Percentiles rank a stretch among this genome's conserved stretches.
Evolutionary conservation across 2,329 filamentous ascomycete species (phyloP).

Genomic region (Cercospora berteroae): DNA sequence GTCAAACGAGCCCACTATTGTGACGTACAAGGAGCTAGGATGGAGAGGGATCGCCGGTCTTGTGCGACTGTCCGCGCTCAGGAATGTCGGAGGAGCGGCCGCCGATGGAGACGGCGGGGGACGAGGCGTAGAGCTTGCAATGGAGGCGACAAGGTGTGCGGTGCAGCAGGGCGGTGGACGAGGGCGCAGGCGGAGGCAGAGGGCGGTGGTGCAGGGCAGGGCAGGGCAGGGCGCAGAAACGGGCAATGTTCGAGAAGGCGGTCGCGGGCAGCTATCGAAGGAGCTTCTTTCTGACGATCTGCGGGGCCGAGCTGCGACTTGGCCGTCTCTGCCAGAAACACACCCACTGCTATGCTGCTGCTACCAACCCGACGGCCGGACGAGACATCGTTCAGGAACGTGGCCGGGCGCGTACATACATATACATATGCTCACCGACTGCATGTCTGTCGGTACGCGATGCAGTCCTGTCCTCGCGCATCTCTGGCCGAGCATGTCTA

Average conservation of each 20-base stretch:
- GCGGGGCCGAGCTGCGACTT: neutral
- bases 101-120: neutral
- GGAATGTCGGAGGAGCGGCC: neutral
- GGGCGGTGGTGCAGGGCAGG: neutral
- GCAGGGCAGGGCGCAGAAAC: neutral
- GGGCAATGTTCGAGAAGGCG: constrained; percentile 16
- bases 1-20: constrained; percentile 5
- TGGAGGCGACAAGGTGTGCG: neutral
- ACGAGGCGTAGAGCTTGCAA: neutral
- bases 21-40: constrained; percentile 3
- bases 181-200: neutral
- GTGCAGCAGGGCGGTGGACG: neutral
- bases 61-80: neutral
- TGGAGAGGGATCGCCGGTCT: constrained; percentile 1
- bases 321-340: neutral
- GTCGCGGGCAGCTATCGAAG: constrained; percentile 4
- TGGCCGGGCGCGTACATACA: neutral
- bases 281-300: constrained; percentile 6
- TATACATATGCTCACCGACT: neutral
- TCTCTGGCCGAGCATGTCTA: neutral
- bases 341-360: neutral
- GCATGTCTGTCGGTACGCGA: neutral
- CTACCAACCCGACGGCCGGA: neutral
- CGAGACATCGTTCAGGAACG: neutral
- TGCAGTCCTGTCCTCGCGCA: neutral